Percentiles rank a stretch among this genome's conserved stretches.
Conservation (phyloP, 2,329 filamentous ascomycete species). For the Nigrospora osmanthi region DNA sequence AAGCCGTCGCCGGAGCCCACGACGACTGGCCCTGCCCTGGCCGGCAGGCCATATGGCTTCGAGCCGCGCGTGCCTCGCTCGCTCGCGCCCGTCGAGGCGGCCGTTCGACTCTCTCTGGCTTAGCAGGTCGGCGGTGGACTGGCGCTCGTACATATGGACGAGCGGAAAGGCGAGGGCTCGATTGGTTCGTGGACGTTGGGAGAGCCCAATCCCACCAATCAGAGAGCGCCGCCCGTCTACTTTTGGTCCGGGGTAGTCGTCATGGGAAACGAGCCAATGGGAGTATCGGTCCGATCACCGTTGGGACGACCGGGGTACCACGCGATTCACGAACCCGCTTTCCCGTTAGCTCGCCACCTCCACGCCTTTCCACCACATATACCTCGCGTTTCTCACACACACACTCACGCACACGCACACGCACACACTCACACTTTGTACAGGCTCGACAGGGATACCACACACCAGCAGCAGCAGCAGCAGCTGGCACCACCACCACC, state of each 20-base stretch:
- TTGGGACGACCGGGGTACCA: conserved; percentile 3
- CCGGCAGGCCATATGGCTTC: too few species aligned
- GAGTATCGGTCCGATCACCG: conserved; percentile 19
- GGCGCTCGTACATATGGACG: conserved; percentile 11
- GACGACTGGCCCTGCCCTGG: too few species aligned
- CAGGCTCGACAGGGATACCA: too few species aligned
- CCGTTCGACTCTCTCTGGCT: neutral
- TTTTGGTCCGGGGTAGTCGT: conserved; percentile 7
- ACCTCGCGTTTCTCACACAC: too few species aligned
- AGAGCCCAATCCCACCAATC: conserved; percentile 12
- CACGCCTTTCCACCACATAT: neutral
- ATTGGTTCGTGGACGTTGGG: conserved; percentile 17
- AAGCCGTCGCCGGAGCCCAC: too few species aligned
- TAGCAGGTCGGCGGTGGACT: neutral
- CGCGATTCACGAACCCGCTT: neutral
- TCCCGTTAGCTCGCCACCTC: conserved; percentile 1
- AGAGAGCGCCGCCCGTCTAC: conserved; percentile 4
- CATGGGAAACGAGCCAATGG: conserved; percentile 9
- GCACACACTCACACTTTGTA: too few species aligned
- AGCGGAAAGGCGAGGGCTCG: conserved; percentile 5
- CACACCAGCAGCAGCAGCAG: too few species aligned
- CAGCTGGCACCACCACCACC: too few species aligned
- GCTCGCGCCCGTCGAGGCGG: too few species aligned
- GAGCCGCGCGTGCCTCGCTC: too few species aligned
- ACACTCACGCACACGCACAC: too few species aligned